Base-by-base conservation (phyloP, 768 basidiomycete genomes). In the Leucogyrophana mollusca region DNA sequence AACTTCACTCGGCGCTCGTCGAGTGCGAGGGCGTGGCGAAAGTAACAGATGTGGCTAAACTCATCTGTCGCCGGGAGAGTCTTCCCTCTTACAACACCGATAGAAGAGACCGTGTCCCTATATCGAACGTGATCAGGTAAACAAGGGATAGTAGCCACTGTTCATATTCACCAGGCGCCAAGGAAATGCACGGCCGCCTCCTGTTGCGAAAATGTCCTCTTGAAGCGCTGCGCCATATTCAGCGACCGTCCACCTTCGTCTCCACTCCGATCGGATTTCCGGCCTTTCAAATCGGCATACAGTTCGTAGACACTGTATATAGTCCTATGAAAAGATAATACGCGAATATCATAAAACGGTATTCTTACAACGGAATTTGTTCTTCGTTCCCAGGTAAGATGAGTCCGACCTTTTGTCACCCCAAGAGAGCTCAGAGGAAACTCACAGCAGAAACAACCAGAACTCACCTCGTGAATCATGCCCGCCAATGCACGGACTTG, bases 401-500 rank as follows among this genome's bases (percentile, higher is more conserved):
- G 1, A 70, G 48, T 6, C 68, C 69, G 32, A 70, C 69, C 68
- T 70, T 34, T 3, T 23, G 14, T n/a, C 9, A 10, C 36, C 11
- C 10, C n/a, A 25, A 13, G 14, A n/a, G 4, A 33, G 24, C n/a
- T 23, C 3, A 9, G 25, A 45, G 32, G 45, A 1, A 46, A n/a
- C n/a, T n/a, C n/a, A n/a, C n/a, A 42, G 46, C 40, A 40, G 14
- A 23, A 1, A 42, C 16, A 23, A 30, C n/a, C 24, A 1, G 3
- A 13, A 9, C 25, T 30, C n/a, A 65, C 72, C 43, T 54, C 61
- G 2, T 67, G 43, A 2, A 73, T 71, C 66, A 73, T 68, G 3
- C 53, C 64, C 1, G 71, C 67, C 4, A 74, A 44, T 0, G 49
- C 53, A 3, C 72, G 68, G 1, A 61, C 69, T 61, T 73, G 72